Base-by-base conservation (phyloP, 345 rosid species). In the Anacardium occidentale region DNA sequence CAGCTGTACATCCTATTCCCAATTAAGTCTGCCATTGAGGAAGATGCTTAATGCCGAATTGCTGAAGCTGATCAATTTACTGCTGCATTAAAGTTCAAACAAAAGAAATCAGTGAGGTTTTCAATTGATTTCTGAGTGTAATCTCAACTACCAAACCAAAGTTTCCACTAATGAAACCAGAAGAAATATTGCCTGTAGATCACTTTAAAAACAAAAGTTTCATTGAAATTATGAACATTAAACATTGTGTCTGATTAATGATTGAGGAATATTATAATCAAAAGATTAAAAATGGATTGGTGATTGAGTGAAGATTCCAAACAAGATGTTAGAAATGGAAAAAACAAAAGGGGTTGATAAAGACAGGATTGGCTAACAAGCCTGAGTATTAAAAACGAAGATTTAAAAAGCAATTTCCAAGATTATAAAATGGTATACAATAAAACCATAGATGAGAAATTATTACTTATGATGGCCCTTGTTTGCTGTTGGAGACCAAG, bases 1-100 rank as follows among this genome's bases (percentile, higher is more conserved):
- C 89, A 85, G 68, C 85, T 62, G 71, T 83, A 85, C n/a, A 73
- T 24, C 56, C 83, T 69, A 32, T 71, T 73, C 48, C 74, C 80
- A n/a, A 57, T 62, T 58, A 74, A 51, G 56, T 81, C 79, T 48
- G 68, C 82, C 84, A 83, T 83, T 73, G 54, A 69, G 21, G 67
- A 55, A 45, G 17, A 40, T 11, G 26, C 10, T n/a, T 18, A 56
- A 34, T 12, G 6, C 17, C 40, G 21, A 15, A 24, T 4, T 24
- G 61, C 26, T 24, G 62, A 64, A 42, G 61, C 26, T 12, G 62
- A 44, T 64, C 53, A 22, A 34, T 64, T 47, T 2, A 48, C 14
- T 6, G 20, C 56, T 66, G 69, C 24, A 50, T 3, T 50, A 12
- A 62, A 62, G 17, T 15, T 21, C 4, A n/a, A 8, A 37, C 25